A percentile compares a stretch with the other conserved stretches of the same genome.
Evolutionary conservation across 208 protist species (phyloP).

Genomic region (Wallacemonas collosoma): DNA sequence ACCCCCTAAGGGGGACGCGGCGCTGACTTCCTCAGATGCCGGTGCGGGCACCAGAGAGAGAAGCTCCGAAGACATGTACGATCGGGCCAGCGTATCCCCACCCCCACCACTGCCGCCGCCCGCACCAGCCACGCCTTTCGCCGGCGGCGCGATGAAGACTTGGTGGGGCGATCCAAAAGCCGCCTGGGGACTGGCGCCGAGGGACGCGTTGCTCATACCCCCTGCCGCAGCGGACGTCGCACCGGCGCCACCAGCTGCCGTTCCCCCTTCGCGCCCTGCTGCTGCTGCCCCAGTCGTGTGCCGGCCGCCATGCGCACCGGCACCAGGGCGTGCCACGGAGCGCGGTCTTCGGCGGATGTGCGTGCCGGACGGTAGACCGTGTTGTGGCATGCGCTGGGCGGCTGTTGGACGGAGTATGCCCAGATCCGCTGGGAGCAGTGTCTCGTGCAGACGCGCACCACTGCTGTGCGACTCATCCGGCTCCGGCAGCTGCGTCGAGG

Average conservation of each 20-base stretch:
- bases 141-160: conserved; percentile 12
- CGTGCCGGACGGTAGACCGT: conserved; percentile 64
- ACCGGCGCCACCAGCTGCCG: not conserved
- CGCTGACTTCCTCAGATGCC: not conserved
- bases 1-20: not conserved
- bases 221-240: not conserved
- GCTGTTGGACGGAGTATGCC: conserved; percentile 37
- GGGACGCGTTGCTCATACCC: not conserved
- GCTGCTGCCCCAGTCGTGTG: not conserved
- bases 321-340: conserved; percentile 37
- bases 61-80: conserved; percentile 11
- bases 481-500: conserved; percentile 17
- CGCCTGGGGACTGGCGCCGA: not conserved
- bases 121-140: not conserved
- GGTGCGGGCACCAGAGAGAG: conserved; percentile 8
- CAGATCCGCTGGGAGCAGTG: conserved; percentile 24
- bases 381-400: conserved; percentile 18
- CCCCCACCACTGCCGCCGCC: not conserved
- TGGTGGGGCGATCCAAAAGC: conserved; percentile 7
- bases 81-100: not conserved
- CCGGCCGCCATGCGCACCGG: not conserved
- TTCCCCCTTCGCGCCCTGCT: not conserved
- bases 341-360: conserved; percentile 74
- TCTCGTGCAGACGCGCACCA: not conserved
- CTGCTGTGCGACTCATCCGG: not conserved